Conservation (phyloP, 2,329 filamentous ascomycete species). For the Botryosphaeria dothidea region DNA sequence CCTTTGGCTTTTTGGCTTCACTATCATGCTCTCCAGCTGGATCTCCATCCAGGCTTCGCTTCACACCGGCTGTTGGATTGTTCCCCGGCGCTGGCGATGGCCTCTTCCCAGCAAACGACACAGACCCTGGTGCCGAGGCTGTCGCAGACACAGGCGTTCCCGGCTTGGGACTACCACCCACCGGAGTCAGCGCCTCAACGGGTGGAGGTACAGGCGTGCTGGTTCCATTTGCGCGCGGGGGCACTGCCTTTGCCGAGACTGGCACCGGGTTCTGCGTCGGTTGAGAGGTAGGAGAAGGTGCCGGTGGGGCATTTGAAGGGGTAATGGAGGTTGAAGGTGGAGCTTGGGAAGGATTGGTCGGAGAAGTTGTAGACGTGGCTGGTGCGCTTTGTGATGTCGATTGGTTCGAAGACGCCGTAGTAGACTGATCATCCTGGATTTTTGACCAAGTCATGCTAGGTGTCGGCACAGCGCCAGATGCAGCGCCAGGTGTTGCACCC, state of each 20-base stretch:
- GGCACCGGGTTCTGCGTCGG: background rate
- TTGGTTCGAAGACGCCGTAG: background rate
- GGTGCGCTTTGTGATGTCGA: background rate
- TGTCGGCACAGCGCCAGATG: background rate
- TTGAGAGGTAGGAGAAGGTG: background rate
- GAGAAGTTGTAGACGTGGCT: background rate
- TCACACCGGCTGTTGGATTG: background rate
- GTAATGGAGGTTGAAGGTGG: background rate
- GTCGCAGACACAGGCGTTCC: slow-evolving; percentile 4
- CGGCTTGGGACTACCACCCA: slow-evolving; percentile 7
- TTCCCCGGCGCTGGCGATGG: background rate
- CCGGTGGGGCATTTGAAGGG: background rate
- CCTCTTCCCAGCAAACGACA: background rate
- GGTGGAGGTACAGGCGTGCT: slow-evolving; percentile 15
- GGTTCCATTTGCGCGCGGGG: slow-evolving; percentile 6
- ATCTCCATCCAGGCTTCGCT: slow-evolving; percentile 7
- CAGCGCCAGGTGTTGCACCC: too few relatives aligned
- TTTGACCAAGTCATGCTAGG: background rate
- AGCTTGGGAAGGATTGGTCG: background rate
- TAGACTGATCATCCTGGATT: background rate
- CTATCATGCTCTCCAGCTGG: background rate
- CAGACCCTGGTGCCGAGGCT: background rate
- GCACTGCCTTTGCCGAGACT: background rate
- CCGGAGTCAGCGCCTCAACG: slow-evolving; percentile 18
- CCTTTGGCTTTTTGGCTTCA: slow-evolving; percentile 13